A percentile compares a stretch with the other conserved stretches of the same genome.
phyloP scores from a whole-genome alignment of 1,139 yeast genomes.

The Candida sanyaensis region DNA sequence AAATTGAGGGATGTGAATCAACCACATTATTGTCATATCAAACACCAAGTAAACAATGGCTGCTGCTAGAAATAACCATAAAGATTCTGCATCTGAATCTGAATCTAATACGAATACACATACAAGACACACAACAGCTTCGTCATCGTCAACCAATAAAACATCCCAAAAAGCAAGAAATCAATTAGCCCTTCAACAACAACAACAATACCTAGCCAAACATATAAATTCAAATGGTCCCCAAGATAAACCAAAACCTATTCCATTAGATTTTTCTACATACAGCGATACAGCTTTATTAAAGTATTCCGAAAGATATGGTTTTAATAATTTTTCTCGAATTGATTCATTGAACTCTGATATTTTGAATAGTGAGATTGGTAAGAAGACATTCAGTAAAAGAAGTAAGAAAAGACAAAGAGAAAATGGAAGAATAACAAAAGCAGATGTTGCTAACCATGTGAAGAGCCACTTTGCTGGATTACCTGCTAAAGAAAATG shows the following conservation, averaged over 20 bases:
- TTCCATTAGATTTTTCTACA: constrained; percentile 62
- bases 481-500: constrained; percentile 72
- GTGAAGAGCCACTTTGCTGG: constrained; percentile 64
- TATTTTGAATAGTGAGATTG: constrained; percentile 61
- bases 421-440: constrained; percentile 41
- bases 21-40: background rate
- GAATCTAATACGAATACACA: constrained; percentile 24
- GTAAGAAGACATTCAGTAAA: constrained; percentile 58
- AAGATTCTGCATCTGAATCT: constrained; percentile 47
- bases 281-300: constrained; percentile 57
- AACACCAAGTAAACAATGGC: background rate
- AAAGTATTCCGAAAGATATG: constrained; percentile 57
- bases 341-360: constrained; percentile 60
- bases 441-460: constrained; percentile 53
- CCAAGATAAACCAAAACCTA: constrained; percentile 46
- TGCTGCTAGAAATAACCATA: constrained; percentile 13
- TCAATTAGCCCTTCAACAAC: constrained; percentile 59
- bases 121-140: constrained; percentile 6
- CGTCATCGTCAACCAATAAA: constrained; percentile 25
- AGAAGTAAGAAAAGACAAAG: constrained; percentile 23
- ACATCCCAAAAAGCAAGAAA: constrained; percentile 55
- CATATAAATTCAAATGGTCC: constrained; percentile 70
- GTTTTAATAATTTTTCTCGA: constrained; percentile 45
- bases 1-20: too few relatives aligned
- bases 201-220: constrained; percentile 57